Evolutionary conservation across 2,329 filamentous ascomycete genomes (phyloP).

Genomic region (Grosmannia serpens): DNA sequence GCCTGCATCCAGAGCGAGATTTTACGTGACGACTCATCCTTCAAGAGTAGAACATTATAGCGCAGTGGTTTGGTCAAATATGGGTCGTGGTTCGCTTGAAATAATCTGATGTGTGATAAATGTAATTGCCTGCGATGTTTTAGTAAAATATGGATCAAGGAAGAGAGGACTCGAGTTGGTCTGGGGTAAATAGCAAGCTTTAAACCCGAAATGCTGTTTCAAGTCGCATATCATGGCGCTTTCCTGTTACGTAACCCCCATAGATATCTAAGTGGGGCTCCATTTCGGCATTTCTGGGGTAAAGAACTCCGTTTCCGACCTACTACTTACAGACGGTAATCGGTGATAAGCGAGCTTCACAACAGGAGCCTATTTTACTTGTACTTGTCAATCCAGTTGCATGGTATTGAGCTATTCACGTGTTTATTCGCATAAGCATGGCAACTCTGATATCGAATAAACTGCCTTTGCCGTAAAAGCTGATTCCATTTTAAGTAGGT

Average conservation of each 20-base stretch:
- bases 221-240: background rate
- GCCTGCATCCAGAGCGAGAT: conserved; percentile 11
- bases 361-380: too few species aligned
- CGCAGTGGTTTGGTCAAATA: background rate
- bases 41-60: too few species aligned
- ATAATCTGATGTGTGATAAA: background rate
- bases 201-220: background rate
- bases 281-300: background rate
- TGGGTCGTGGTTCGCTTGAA: background rate
- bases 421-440: too few species aligned
- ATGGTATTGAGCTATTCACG: too few species aligned
- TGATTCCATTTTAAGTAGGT: too few species aligned
- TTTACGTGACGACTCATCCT: conserved; percentile 12
- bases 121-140: background rate
- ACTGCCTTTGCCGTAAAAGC: too few species aligned
- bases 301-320: background rate
- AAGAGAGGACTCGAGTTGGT: background rate
- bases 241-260: background rate
- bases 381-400: too few species aligned
- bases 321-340: too few species aligned
- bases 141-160: background rate
- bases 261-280: background rate
- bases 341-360: too few species aligned
- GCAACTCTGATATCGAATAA: too few species aligned
- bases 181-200: background rate